Conservation (phyloP, 495 filamentous ascomycete genomes). For the Chaetomidium leptoderma region DNA sequence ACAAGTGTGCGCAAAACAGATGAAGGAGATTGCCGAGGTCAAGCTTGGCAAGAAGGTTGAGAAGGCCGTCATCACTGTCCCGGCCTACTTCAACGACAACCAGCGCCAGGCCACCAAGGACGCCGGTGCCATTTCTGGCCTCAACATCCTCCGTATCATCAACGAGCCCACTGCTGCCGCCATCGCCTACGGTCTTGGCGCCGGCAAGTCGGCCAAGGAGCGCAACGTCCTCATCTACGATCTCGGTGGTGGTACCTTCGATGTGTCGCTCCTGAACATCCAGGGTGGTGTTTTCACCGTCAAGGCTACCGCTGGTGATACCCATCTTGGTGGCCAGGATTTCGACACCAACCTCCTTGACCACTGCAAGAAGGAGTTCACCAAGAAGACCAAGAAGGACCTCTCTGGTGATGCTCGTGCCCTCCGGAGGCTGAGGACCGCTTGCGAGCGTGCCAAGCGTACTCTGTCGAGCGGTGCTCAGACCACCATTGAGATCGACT, state of each 20-base stretch:
- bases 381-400: conserved; percentile 79
- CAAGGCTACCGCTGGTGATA: conserved; percentile 97
- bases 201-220: conserved; percentile 91
- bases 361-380: conserved; percentile 94
- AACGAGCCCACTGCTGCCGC: conserved; percentile 98
- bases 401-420: conserved; percentile 88
- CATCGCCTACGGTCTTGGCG: conserved; percentile 93
- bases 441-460: conserved; percentile 99
- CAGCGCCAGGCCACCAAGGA: conserved; percentile 99
- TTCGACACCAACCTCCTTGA: conserved; percentile 98
- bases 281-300: conserved; percentile 99
- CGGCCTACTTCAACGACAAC: conserved; percentile 99
- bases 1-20: conserved; percentile 50
- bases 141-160: conserved; percentile 99
- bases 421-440: conserved; percentile 93
- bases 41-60: conserved; percentile 96
- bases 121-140: conserved; percentile 91
- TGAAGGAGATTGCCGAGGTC: conserved; percentile 96
- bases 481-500: conserved; percentile 98
- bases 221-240: conserved; percentile 99
- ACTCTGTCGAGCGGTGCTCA: conserved; percentile 95
- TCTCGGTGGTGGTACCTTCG: conserved; percentile 98
- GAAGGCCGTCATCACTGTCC: conserved; percentile 97
- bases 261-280: conserved; percentile 98
- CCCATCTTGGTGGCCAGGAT: conserved; percentile 97